A percentile compares a stretch with the other conserved stretches of the same genome.
Evolutionary conservation across 768 basidiomycete genomes (phyloP).

Genomic region (Kwoniella botswanensis): DNA sequence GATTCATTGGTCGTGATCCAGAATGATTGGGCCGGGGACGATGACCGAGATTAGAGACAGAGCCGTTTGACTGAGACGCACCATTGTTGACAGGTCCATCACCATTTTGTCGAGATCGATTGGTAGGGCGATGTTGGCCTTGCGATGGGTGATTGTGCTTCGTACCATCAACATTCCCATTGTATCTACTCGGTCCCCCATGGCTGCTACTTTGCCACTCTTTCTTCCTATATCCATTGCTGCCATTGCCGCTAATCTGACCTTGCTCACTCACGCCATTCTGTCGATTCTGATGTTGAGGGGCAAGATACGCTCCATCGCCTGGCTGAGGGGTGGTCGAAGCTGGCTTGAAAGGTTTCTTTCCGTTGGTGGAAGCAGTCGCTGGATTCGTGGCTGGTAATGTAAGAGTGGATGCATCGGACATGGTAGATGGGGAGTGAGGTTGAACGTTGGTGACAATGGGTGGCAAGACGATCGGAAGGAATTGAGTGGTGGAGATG

Average conservation of each 20-base stretch:
- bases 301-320: constrained; percentile 35
- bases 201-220: background rate
- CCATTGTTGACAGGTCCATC: too few species aligned
- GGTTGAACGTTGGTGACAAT: background rate
- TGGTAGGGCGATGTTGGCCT: background rate
- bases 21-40: background rate
- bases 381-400: background rate
- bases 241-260: background rate
- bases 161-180: background rate
- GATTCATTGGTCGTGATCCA: background rate
- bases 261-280: constrained; percentile 4
- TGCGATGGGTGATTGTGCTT: background rate
- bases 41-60: too few species aligned
- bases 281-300: constrained; percentile 1
- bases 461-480: background rate
- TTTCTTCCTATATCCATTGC: background rate
- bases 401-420: constrained; percentile 15
- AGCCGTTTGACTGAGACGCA: too few species aligned
- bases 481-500: background rate
- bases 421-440: background rate
- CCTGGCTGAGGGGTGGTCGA: constrained; percentile 30
- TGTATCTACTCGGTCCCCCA: background rate
- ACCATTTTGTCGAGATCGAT: background rate
- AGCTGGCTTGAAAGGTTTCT: background rate
- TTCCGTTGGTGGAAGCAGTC: too few species aligned